These are phyloP conservation scores for Pythium insidiosum DNA, from an alignment of 352 stramenopile species.

Conservation along the genomic window DNA sequence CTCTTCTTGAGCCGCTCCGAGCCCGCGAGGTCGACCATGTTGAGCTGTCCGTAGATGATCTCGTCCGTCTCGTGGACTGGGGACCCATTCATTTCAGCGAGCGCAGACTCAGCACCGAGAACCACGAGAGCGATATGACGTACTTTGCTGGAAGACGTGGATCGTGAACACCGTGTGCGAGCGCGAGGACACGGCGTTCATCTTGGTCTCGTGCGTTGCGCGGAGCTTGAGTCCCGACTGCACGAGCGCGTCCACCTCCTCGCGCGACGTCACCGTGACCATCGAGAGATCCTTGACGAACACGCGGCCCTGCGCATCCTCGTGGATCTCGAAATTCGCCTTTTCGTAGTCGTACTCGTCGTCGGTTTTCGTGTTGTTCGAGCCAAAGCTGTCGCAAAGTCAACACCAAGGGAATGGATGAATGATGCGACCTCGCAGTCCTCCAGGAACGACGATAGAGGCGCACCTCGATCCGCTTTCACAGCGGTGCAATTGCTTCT, in stretches of 20 bases:
- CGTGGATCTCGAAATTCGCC: conserved; percentile 90
- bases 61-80: conserved; percentile 56
- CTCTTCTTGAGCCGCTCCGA: conserved; percentile 85
- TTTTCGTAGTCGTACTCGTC: conserved; percentile 83
- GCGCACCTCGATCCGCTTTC: background rate
- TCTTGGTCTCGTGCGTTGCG: conserved; percentile 89
- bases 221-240: conserved; percentile 79
- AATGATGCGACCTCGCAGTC: background rate
- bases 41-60: conserved; percentile 81
- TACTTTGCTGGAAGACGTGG: conserved; percentile 79
- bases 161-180: conserved; percentile 87
- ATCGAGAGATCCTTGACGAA: conserved; percentile 91
- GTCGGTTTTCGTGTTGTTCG: conserved; percentile 29
- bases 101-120: background rate
- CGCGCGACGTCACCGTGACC: conserved; percentile 81
- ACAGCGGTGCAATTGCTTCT: background rate
- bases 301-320: conserved; percentile 88
- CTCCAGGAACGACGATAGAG: background rate
- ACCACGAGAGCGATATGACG: background rate
- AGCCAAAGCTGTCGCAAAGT: conserved; percentile 40
- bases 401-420: background rate
- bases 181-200: conserved; percentile 87
- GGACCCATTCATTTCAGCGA: background rate
- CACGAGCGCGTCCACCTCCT: conserved; percentile 84
- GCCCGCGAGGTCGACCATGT: conserved; percentile 80